Conservation (phyloP, 179 eudicot species). For the Gypsophila paniculata region DNA sequence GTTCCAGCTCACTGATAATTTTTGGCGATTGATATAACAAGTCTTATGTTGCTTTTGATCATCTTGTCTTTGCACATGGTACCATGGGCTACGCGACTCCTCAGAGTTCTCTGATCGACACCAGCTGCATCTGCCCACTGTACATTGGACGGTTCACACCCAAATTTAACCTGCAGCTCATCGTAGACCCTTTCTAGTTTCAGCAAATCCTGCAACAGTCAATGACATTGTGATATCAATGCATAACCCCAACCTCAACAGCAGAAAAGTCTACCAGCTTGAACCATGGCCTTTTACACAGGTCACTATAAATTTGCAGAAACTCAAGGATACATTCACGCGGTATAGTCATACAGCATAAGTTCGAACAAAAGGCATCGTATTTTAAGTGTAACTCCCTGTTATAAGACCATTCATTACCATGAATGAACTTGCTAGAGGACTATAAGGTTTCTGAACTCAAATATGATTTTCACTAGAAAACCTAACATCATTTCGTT, state of each 20-base stretch:
- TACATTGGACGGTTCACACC: slow-evolving; percentile 53
- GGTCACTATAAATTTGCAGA: not conserved
- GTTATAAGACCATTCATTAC: not conserved
- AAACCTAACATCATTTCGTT: not conserved
- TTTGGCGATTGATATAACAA: slow-evolving; percentile 92
- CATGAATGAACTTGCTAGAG: not conserved
- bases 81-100: slow-evolving; percentile 67
- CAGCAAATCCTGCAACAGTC: slow-evolving; percentile 57
- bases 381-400: not conserved
- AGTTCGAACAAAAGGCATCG: not conserved
- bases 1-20: slow-evolving; percentile 77
- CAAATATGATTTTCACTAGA: not conserved
- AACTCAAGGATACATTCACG: not conserved
- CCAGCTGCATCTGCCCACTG: slow-evolving; percentile 94
- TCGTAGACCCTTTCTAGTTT: slow-evolving; percentile 62
- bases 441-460: not conserved
- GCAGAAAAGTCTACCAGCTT: not conserved
- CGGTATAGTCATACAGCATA: not conserved
- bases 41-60: slow-evolving; percentile 88
- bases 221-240: slow-evolving; percentile 11
- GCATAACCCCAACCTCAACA: not conserved
- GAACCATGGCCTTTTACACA: not conserved
- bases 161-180: slow-evolving; percentile 52
- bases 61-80: slow-evolving; percentile 77
- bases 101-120: slow-evolving; percentile 64